These are phyloP conservation scores for Raphanus hybrid DNA, from an alignment of 441 rosid genomes.

Conservation along the genomic window DNA sequence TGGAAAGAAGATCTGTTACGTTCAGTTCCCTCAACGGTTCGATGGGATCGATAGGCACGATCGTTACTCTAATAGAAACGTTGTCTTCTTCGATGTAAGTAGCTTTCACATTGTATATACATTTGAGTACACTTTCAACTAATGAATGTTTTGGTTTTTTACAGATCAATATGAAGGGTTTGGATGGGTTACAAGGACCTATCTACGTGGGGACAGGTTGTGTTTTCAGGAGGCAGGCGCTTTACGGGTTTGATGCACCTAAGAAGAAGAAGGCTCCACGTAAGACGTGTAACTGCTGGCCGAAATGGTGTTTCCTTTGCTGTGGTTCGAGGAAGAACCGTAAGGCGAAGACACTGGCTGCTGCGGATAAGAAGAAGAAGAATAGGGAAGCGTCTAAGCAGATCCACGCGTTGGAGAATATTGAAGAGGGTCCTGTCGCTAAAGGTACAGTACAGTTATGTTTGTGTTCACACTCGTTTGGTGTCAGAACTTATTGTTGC, in stretches of 20 bases:
- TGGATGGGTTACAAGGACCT: conserved; percentile 98
- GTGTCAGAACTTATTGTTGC: neutral
- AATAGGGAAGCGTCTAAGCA: conserved; percentile 75
- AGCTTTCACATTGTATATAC: too few species aligned
- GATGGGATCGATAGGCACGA: conserved; percentile 92
- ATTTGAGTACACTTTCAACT: too few species aligned
- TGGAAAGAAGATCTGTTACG: conserved; percentile 88
- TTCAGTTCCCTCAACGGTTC: conserved; percentile 95
- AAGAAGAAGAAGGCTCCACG: conserved; percentile 74
- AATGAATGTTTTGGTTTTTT: neutral
- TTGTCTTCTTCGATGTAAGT: conserved; percentile 94
- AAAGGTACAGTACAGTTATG: conserved; percentile 50
- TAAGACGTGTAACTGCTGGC: conserved; percentile 90
- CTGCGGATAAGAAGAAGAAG: conserved; percentile 57
- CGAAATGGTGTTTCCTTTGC: conserved; percentile 80
- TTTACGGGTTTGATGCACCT: conserved; percentile 94
- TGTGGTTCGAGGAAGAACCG: conserved; percentile 59
- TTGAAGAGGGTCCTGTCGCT: conserved; percentile 65
- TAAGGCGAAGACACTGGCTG: conserved; percentile 54
- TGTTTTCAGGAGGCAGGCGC: conserved; percentile 92
- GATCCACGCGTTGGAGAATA: conserved; percentile 76
- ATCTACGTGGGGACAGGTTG: conserved; percentile 98
- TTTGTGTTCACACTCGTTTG: neutral
- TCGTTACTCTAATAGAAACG: conserved; percentile 90
- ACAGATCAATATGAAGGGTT: conserved; percentile 97